Base-by-base conservation (phyloP, 1,284 basidiomycete species). In the Boletellus dicymbophilus region DNA sequence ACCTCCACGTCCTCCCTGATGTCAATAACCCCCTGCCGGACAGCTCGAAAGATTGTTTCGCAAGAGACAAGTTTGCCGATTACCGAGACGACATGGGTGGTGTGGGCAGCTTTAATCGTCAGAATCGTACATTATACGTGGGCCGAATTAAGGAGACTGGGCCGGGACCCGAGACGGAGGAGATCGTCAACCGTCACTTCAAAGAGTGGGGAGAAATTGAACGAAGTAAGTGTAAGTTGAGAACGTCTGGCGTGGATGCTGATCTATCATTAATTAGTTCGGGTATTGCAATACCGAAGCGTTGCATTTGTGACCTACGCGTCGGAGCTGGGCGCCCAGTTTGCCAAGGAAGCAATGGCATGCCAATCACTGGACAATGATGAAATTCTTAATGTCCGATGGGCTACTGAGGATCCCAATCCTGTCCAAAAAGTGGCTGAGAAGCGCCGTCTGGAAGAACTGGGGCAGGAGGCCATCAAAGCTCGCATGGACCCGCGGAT, bases 11-110 rank as follows among this genome's bases (percentile, higher is more conserved):
- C 36, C 80, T 98, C 22, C 95, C 94, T 0, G 82, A 92, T 50
- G 81, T 86, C 0, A 66, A 75, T 46, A 74, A 77, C 50, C 77
- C 83, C 22, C 75, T 95, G 8, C 91, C 93, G 0, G 95, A 98
- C 70, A 88, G 89, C 41, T 94, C 94, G 6, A 90, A 95, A 66
- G 96, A 99, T 70, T 95, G 94, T 68, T 99, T 99, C 66, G 95
- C 94, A 1, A 80, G 96, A 48, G 95, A 98, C 75, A 98, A 98
- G 74, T 97, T 98, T 70, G 79, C 95, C 1, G 94, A 95, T 69
- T 99, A 98, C 73, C 79, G 96, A 57, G 96, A 99, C 68, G 97
- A 99, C 71, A 99, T 99, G 96, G 97, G 96, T 59, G 96, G 96
- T 69, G 96, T 98, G 22, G 96, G 96, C 20, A 93, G 91, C 48